A percentile compares a stretch with the other conserved stretches of the same genome.
phyloP scores from a whole-genome alignment of 805 yeast genomes.

The Torulaspora quercuum region DNA sequence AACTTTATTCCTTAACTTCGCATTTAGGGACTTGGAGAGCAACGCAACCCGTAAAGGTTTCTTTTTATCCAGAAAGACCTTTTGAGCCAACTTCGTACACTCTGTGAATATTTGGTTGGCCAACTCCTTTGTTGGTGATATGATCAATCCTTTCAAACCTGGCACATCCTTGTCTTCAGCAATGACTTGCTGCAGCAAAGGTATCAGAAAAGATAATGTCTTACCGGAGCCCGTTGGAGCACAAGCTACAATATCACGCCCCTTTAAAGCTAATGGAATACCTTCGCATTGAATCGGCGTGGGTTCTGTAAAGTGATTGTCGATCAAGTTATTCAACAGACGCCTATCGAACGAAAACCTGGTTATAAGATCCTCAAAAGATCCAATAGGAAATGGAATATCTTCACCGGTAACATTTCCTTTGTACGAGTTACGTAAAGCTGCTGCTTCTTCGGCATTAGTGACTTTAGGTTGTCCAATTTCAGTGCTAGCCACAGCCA shows the following conservation, averaged over 20 bases:
- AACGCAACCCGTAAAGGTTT: slow-evolving; percentile 54
- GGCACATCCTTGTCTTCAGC: slow-evolving; percentile 28
- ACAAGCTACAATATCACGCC: slow-evolving; percentile 81
- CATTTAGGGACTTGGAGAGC: slow-evolving; percentile 67
- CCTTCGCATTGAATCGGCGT: slow-evolving; percentile 92
- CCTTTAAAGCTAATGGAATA: slow-evolving; percentile 66
- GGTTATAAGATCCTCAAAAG: slow-evolving; percentile 73
- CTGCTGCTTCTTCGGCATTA: slow-evolving; percentile 55
- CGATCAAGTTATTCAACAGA: slow-evolving; percentile 56
- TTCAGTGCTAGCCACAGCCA: slow-evolving; percentile 33
- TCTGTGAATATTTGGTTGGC: slow-evolving; percentile 81
- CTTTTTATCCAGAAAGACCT: slow-evolving; percentile 44
- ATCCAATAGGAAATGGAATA: slow-evolving; percentile 85
- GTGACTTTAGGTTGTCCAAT: slow-evolving; percentile 45
- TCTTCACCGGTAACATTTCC: slow-evolving; percentile 81
- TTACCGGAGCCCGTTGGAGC: slow-evolving; percentile 99
- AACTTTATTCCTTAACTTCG: slow-evolving; percentile 60
- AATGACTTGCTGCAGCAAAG: slow-evolving; percentile 59
- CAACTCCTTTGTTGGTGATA: slow-evolving; percentile 93
- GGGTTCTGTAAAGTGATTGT: slow-evolving; percentile 74
- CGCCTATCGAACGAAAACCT: slow-evolving; percentile 62
- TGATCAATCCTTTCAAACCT: slow-evolving; percentile 70
- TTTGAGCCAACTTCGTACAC: slow-evolving; percentile 51
- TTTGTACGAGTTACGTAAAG: slow-evolving; percentile 55
- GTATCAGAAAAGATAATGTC: slow-evolving; percentile 84